These are phyloP conservation scores for Amylostereum chailletii DNA, from an alignment of 1,284 basidiomycete species.

Conservation along the genomic window DNA sequence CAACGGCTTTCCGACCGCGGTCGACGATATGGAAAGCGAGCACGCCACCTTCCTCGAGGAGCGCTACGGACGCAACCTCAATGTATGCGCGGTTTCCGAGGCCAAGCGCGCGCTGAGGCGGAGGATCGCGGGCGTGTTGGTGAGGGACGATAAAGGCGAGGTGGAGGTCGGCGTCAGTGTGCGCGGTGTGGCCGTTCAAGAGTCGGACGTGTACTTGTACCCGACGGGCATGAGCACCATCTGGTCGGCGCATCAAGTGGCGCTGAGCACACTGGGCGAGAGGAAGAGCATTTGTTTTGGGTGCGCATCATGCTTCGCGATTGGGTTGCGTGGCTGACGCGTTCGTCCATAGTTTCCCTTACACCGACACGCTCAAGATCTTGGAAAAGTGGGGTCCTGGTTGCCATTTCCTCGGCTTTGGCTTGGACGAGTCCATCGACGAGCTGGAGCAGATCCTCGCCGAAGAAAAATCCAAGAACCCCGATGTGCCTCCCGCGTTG, in stretches of 20 bases:
- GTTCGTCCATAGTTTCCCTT: slow-evolving; percentile 69
- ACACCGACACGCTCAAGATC: slow-evolving; percentile 96
- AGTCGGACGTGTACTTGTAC: slow-evolving; percentile 82
- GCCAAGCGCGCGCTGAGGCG: slow-evolving; percentile 83
- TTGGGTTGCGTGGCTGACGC: too few relatives aligned
- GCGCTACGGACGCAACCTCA: slow-evolving; percentile 88
- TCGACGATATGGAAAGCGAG: slow-evolving; percentile 37
- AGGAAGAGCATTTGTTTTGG: slow-evolving; percentile 93
- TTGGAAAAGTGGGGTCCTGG: slow-evolving; percentile 97
- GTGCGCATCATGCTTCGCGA: slow-evolving; percentile 34
- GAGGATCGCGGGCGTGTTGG: slow-evolving; percentile 82
- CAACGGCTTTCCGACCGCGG: slow-evolving; percentile 8
- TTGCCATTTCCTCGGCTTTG: slow-evolving; percentile 84
- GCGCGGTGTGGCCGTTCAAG: slow-evolving; percentile 57
- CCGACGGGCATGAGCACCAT: slow-evolving; percentile 91
- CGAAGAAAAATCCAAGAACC: slow-evolving; percentile 29
- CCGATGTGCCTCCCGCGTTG: slow-evolving; percentile 43
- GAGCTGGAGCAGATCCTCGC: slow-evolving; percentile 61
- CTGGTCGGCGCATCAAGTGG: slow-evolving; percentile 81
- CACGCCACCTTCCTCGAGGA: slow-evolving; percentile 76
- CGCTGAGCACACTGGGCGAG: slow-evolving; percentile 37
- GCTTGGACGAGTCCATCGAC: slow-evolving; percentile 71
- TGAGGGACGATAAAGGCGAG: slow-evolving; percentile 49
- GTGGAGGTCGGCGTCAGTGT: slow-evolving; percentile 46
- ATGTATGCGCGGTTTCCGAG: slow-evolving; percentile 73